phyloP scores from a whole-genome alignment of 2,329 filamentous ascomycete species.

The Colletotrichum liriopes region DNA sequence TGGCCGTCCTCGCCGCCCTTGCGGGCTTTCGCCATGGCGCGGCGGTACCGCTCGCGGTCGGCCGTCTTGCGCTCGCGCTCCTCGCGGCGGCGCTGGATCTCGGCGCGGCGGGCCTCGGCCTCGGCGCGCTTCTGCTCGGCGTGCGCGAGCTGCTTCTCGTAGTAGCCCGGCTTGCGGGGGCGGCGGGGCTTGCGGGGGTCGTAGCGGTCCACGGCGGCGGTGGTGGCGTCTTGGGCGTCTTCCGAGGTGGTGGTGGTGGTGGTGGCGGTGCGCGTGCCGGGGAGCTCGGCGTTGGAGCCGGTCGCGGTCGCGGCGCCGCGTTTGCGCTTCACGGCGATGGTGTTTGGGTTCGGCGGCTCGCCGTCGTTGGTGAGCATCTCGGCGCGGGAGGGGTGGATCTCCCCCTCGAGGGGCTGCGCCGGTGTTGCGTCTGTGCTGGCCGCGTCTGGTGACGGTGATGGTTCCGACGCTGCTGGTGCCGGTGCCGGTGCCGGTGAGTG shows the following conservation, averaged over 20 bases:
- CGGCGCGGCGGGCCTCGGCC: conserved; percentile 59
- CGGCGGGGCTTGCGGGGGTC: conserved; percentile 42
- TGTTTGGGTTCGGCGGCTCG: conserved; percentile 43
- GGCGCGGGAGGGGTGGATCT: conserved; percentile 60
- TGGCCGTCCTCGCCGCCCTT: conserved; percentile 78
- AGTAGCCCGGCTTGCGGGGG: conserved; percentile 67
- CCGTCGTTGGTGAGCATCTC: conserved; percentile 55
- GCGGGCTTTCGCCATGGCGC: conserved; percentile 81
- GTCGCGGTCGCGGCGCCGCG: conserved; percentile 3
- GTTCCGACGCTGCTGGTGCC: conserved; percentile 7
- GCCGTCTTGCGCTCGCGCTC: conserved; percentile 78
- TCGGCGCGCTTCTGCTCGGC: conserved; percentile 62
- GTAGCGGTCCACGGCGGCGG: conserved; percentile 36
- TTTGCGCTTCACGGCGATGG: conserved; percentile 41
- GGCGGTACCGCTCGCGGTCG: conserved; percentile 75
- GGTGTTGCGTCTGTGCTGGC: conserved; percentile 18
- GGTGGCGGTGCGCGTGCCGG: conserved; percentile 11
- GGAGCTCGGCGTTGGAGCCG: conserved; percentile 43
- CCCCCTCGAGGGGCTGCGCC: conserved; percentile 40
- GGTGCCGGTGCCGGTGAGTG: conserved; percentile 44
- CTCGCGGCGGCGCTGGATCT: conserved; percentile 66
- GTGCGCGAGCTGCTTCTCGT: conserved; percentile 73
- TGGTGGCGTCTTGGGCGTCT: conserved; percentile 3
- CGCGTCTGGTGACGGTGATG: conserved; percentile 11
- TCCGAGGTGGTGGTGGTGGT: neutral